Percentiles rank a stretch among this genome's conserved stretches.
Conservation (phyloP, 768 basidiomycete genomes). For the Russula sp. region DNA sequence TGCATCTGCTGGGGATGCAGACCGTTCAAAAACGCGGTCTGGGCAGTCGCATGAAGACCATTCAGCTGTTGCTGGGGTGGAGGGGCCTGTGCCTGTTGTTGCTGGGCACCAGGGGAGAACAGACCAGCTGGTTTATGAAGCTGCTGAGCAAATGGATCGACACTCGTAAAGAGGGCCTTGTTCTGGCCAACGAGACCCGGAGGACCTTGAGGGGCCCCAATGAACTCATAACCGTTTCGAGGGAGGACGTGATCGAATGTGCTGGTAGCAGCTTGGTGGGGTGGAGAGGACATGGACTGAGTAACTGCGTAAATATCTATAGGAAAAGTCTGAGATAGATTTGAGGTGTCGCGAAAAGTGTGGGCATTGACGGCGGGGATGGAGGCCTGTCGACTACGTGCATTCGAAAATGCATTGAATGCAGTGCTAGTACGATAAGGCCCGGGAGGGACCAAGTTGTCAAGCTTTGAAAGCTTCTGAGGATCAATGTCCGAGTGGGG, state of each 20-base stretch:
- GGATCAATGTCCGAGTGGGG: constrained; percentile 26
- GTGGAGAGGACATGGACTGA: constrained; percentile 29
- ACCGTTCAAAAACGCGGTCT: constrained; percentile 44
- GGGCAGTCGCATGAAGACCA: constrained; percentile 36
- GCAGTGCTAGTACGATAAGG: constrained; percentile 31
- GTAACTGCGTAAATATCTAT: constrained; percentile 29
- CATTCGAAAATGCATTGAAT: constrained; percentile 31
- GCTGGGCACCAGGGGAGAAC: constrained; percentile 38
- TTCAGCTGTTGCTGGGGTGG: constrained; percentile 38
- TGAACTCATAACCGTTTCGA: constrained; percentile 25
- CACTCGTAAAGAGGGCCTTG: constrained; percentile 26
- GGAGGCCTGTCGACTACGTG: constrained; percentile 28
- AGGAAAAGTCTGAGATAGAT: constrained; percentile 29
- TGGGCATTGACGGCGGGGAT: constrained; percentile 22
- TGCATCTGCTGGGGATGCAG: constrained; percentile 42
- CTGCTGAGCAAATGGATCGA: constrained; percentile 30
- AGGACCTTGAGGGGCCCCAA: constrained; percentile 20
- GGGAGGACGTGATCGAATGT: constrained; percentile 26
- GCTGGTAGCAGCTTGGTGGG: constrained; percentile 27
- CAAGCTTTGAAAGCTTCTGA: constrained; percentile 28
- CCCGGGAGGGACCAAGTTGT: constrained; percentile 29
- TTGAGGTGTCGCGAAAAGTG: constrained; percentile 32
- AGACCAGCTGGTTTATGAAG: constrained; percentile 30
- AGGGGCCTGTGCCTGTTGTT: constrained; percentile 38
- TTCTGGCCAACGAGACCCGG: constrained; percentile 23